Base-by-base conservation (phyloP, 768 basidiomycete species). In the Filobasidium wieringae region DNA sequence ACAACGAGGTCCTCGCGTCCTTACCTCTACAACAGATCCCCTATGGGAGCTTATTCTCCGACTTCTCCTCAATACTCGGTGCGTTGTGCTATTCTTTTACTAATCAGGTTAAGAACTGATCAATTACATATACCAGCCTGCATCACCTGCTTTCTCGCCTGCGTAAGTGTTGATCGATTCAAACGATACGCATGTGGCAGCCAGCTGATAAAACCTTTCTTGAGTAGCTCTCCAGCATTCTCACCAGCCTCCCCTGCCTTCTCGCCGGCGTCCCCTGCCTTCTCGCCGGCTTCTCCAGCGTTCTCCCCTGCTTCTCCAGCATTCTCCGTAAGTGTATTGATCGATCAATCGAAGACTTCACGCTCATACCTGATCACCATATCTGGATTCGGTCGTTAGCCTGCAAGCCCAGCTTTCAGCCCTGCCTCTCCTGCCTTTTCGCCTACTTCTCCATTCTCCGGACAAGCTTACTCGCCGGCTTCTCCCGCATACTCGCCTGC, bases 281-380 rank as follows among this genome's bases (percentile, higher is more conserved):
- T 91, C 74, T 91, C 88, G 11, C 92, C 92, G 2, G 89, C 92
- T 0, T 92, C 89, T 3, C 92, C 92, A n/a, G 82, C 84, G 7
- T 76, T 69, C 59, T 65, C 58, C 14, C 61, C 57, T 36, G 55
- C 58, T 40, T 62, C 52, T 31, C 51, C 60, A 17, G 57, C 51
- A 24, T 47, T 47, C 43, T 47, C 43, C 29, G 43, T 47, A 4
- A 22, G 43, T 26, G 15, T 47, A 3, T 24, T 19, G 14, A 8
- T 7, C 15, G 22, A 19, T 2, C 43, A 8, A 19, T 22, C 7
- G 22, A 19, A 47, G 4, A 4, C 15, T 24, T 19, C 29, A 2
- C 5, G 7, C 43, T 7, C 22, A 14, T 47, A 22, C 4, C 43
- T 26, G 14, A 14, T 26, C 14, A 47, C 43, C 14, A 47, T 15